These are phyloP conservation scores for Pterocarpus santalinus DNA, from an alignment of 306 rosid species.

Conservation along the genomic window DNA sequence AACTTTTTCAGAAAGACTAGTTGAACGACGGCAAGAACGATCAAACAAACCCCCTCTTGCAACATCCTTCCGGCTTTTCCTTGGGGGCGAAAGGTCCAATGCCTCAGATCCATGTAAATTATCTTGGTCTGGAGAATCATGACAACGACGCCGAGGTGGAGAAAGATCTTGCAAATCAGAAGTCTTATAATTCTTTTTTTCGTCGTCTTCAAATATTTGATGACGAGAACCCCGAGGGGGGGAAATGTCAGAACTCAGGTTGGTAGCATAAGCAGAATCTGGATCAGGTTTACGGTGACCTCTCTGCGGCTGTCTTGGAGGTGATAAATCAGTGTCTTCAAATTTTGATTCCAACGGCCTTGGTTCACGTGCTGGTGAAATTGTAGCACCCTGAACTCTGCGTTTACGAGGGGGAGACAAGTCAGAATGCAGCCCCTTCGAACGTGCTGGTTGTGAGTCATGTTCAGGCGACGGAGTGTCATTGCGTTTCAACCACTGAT, in stretches of 20 bases:
- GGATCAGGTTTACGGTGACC: constrained; percentile 39
- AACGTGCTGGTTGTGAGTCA: constrained; percentile 29
- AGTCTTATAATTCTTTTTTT: constrained; percentile 36
- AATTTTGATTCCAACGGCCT: constrained; percentile 31
- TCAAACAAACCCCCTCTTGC: constrained; percentile 43
- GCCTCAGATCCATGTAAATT: constrained; percentile 45
- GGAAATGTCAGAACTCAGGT: constrained; percentile 48
- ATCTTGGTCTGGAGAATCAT: constrained; percentile 51
- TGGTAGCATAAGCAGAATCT: constrained; percentile 1
- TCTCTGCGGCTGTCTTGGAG: constrained; percentile 44
- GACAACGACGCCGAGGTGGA: constrained; percentile 57
- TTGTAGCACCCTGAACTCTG: constrained; percentile 44
- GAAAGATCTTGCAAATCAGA: constrained; percentile 59
- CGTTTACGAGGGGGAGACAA: constrained; percentile 57
- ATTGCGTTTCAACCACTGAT: constrained; percentile 43
- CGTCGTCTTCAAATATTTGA: constrained; percentile 33
- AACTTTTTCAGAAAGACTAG: constrained; percentile 35
- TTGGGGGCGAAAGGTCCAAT: constrained; percentile 75
- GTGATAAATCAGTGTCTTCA: constrained; percentile 58
- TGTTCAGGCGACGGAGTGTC: constrained; percentile 66
- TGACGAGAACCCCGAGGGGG: constrained; percentile 46
- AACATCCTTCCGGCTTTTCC: constrained; percentile 60
- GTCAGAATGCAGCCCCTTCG: constrained; percentile 42
- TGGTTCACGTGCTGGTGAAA: constrained; percentile 41
- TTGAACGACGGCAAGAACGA: constrained; percentile 40